Conservation (phyloP, 495 filamentous ascomycete genomes). For the Penicillium bovifimosum region DNA sequence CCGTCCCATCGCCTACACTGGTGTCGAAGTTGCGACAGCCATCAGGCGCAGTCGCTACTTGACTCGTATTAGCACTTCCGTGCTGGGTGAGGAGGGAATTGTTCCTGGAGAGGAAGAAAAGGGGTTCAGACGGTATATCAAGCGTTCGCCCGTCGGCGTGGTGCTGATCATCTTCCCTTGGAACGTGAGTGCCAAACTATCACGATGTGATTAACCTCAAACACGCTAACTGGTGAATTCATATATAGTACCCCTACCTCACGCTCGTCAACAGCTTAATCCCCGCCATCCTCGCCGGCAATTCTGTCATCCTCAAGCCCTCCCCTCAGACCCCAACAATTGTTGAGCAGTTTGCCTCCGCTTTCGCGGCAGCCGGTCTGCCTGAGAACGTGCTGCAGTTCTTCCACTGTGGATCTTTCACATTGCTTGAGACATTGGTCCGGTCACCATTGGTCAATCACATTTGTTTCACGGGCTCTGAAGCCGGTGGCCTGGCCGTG, state of each 20-base stretch:
- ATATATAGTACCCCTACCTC: slow-evolving; percentile 77
- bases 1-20: slow-evolving; percentile 77
- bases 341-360: slow-evolving; percentile 69
- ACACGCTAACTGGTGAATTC: slow-evolving; percentile 3
- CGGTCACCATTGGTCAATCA: slow-evolving; percentile 66
- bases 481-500: slow-evolving; percentile 77
- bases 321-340: slow-evolving; percentile 91
- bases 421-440: slow-evolving; percentile 65
- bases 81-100: slow-evolving; percentile 41
- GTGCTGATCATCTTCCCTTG: slow-evolving; percentile 87
- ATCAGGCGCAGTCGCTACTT: slow-evolving; percentile 76
- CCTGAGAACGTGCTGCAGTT: slow-evolving; percentile 78
- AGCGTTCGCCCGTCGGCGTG: slow-evolving; percentile 77
- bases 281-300: slow-evolving; percentile 80
- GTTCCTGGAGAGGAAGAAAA: slow-evolving; percentile 74
- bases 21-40: slow-evolving; percentile 75
- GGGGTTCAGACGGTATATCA: slow-evolving; percentile 84
- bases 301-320: slow-evolving; percentile 86
- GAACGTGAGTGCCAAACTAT: slow-evolving; percentile 61
- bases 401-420: slow-evolving; percentile 75
- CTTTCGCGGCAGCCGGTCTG: slow-evolving; percentile 73
- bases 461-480: slow-evolving; percentile 91
- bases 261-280: slow-evolving; percentile 87
- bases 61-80: slow-evolving; percentile 69
- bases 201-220: background rate